Percentiles rank a stretch among this genome's conserved stretches.
Evolutionary conservation across 23 red algal genomes (phyloP).

Genomic region (Pyropia haitanensis): DNA sequence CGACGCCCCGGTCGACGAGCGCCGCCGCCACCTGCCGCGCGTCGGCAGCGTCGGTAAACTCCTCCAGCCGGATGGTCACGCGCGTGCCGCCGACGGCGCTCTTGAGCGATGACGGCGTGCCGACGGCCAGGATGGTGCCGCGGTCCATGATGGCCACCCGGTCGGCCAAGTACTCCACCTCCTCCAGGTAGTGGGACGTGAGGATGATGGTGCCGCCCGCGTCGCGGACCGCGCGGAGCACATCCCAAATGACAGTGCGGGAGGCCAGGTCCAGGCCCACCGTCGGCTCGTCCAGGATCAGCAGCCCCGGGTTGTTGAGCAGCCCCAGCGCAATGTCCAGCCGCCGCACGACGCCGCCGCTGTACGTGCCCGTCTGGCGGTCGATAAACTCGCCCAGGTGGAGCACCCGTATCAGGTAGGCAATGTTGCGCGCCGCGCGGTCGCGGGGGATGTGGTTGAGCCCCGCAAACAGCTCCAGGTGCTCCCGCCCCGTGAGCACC

Average conservation of each 20-base stretch:
- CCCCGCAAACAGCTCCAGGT: slow-evolving; percentile 79
- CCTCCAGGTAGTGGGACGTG: slow-evolving; percentile 92
- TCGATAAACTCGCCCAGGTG: slow-evolving; percentile 82
- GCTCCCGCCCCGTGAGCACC: slow-evolving; percentile 91
- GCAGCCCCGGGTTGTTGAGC: slow-evolving; percentile 66
- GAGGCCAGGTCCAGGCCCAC: slow-evolving; percentile 71
- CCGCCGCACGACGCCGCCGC: slow-evolving; percentile 65
- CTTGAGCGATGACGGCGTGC: slow-evolving; percentile 67
- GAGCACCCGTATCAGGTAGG: slow-evolving; percentile 51
- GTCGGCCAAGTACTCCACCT: slow-evolving; percentile 85
- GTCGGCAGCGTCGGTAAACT: slow-evolving; percentile 53
- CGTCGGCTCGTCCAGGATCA: slow-evolving; percentile 95
- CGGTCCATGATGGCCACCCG: slow-evolving; percentile 83
- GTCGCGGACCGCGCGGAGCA: slow-evolving; percentile 31
- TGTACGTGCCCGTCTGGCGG: slow-evolving; percentile 74
- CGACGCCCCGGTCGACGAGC: slow-evolving; percentile 32
- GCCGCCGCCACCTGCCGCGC: slow-evolving; percentile 35
- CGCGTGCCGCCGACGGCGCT: slow-evolving; percentile 68
- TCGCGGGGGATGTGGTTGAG: slow-evolving; percentile 43
- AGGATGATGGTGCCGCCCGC: slow-evolving; percentile 68
- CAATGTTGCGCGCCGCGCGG: slow-evolving; percentile 32
- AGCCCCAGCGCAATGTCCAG: slow-evolving; percentile 91
- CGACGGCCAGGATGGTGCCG: slow-evolving; percentile 61
- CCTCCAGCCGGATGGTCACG: slow-evolving; percentile 73
- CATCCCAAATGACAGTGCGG: slow-evolving; percentile 70